A percentile compares a stretch with the other conserved stretches of the same genome.
Evolutionary conservation across 176 grass and related monocot genomes (phyloP).

Genomic region (Pontederia crassipes): DNA sequence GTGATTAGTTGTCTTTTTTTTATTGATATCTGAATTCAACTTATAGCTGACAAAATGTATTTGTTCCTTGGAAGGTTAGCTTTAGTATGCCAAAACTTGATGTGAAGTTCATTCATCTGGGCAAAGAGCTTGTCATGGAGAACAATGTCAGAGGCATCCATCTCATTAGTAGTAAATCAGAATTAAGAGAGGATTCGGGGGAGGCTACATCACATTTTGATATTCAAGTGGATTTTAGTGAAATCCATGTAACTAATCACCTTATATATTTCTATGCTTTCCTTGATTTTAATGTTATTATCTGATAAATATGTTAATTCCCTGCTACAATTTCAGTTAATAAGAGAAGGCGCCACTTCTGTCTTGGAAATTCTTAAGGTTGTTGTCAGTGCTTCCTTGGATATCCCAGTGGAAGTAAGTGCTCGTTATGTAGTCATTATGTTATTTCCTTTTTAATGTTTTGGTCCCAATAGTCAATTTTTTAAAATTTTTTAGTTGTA

Average conservation of each 20-base stretch:
- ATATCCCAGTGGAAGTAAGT: constrained; percentile 84
- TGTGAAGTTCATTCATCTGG: constrained; percentile 78
- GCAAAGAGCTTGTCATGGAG: constrained; percentile 70
- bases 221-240: constrained; percentile 87
- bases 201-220: constrained; percentile 75
- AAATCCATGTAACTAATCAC: constrained; percentile 69
- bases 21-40: constrained; percentile 1
- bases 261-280: constrained; percentile 15
- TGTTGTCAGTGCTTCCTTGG: constrained; percentile 51
- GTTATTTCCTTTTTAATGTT: constrained; percentile 13
- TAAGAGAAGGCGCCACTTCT: constrained; percentile 66
- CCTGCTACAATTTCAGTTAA: constrained; percentile 48
- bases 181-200: constrained; percentile 59
- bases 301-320: not conserved
- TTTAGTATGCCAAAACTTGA: constrained; percentile 99
- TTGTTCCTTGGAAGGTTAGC: constrained; percentile 99
- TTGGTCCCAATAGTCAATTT: not conserved
- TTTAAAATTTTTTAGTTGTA: too few relatives aligned
- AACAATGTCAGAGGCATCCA: constrained; percentile 85
- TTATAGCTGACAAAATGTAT: constrained; percentile 52
- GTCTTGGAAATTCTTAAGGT: constrained; percentile 97
- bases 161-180: constrained; percentile 56
- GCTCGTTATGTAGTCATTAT: constrained; percentile 17
- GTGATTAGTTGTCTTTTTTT: too few relatives aligned
- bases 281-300: not conserved